Evolutionary conservation across 495 filamentous ascomycete species (phyloP), one percentile per base, ranked within the genome.

Genomic region (Achaetomiella virescens): DNA sequence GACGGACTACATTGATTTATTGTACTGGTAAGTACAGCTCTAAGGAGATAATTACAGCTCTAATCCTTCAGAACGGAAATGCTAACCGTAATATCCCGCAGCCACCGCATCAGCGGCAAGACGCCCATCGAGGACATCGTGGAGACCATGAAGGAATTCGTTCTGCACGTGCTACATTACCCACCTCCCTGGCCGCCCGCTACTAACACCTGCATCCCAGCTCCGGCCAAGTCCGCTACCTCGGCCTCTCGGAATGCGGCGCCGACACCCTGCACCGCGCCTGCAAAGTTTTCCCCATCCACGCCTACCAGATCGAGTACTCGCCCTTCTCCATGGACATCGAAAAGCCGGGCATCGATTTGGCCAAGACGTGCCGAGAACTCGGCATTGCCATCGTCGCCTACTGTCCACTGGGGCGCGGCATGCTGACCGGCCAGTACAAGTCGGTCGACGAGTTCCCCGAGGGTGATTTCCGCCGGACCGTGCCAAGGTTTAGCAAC

Each of bases 341-440:
- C 21, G 61, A 66, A 27, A 36, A 22, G 2, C n/a, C 48, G 9
- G 40, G 49, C 27, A 31, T 44, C 22, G 21, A 44, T 45, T 48
- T 61, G 2, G 36, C 48, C 50, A 41, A 43, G 9, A 56, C 61
- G 11, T 66, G 64, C 51, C 58, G 58, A 18, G 61, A 66, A 65
- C 76, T 89, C n/a, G 72, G 76, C 36, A 86, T 90, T 62, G 87
- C 89, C 1, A 60, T 95, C 20, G 66, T 92, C 29, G 90, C 88
- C 9, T 78, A 78, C 60, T 66, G 63, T 2, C 70, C 71, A n/a
- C 44, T 73, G 18, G 60, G 64, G 83, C 85, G 20, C 63, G 91
- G 55, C 59, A 85, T 71, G 56, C 60, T 74, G 55, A 85, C 87
- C 0, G 88, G 88, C 2, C 69, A 82, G 55, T 77, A 89, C 65